These are phyloP conservation scores for Tetracladium maxilliforme DNA, from an alignment of 2,329 filamentous ascomycete genomes.

Conservation along the genomic window DNA sequence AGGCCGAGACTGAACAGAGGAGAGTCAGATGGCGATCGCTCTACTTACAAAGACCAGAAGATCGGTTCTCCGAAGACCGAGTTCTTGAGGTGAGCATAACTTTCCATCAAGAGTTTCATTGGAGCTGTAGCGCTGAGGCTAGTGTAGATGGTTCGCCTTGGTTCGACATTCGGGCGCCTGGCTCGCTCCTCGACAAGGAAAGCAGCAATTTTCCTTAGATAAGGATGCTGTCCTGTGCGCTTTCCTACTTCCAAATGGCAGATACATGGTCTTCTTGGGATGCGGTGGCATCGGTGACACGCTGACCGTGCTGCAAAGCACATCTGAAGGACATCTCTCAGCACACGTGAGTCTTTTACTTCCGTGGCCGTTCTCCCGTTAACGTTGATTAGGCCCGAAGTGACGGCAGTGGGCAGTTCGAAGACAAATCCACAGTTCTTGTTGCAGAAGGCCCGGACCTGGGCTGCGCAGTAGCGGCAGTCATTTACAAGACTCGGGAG, in stretches of 20 bases:
- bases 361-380: slow-evolving; percentile 4
- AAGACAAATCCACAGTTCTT: slow-evolving; percentile 45
- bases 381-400: slow-evolving; percentile 38
- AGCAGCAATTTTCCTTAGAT: slow-evolving; percentile 47
- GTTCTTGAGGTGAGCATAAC: slow-evolving; percentile 1
- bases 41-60: no score
- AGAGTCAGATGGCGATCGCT: no score
- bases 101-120: background rate
- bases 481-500: slow-evolving; percentile 76
- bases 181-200: slow-evolving; percentile 80
- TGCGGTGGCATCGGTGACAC: slow-evolving; percentile 62
- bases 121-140: no score
- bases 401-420: slow-evolving; percentile 43
- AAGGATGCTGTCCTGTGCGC: slow-evolving; percentile 68
- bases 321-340: slow-evolving; percentile 47
- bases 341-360: slow-evolving; percentile 38
- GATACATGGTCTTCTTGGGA: slow-evolving; percentile 64
- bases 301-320: slow-evolving; percentile 52
- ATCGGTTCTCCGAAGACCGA: background rate
- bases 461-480: slow-evolving; percentile 62
- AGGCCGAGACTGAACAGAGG: no score
- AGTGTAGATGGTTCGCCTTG: slow-evolving; percentile 62
- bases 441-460: slow-evolving; percentile 59
- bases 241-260: slow-evolving; percentile 58
- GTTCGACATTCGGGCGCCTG: slow-evolving; percentile 71